Conservation (phyloP, 73 alveolate species). For the Paramecium sexaurelia region DNA sequence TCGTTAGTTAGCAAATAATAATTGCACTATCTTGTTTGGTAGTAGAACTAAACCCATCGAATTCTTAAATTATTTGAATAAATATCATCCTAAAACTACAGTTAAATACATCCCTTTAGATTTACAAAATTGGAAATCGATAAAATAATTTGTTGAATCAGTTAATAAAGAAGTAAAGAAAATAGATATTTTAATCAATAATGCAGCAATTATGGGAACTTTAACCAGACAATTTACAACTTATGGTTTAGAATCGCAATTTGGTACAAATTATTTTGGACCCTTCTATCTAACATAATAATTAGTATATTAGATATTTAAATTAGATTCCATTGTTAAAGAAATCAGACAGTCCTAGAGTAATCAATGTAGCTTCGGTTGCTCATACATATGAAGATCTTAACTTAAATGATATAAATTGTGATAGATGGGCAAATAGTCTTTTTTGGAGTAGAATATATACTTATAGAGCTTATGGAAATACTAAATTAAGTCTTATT, state of each 20-base stretch:
- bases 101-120: neutral
- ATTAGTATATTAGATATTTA: neutral
- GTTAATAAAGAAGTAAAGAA: neutral
- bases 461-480: neutral
- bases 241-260: conserved; percentile 21
- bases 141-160: neutral
- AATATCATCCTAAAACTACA: neutral
- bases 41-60: neutral
- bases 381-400: conserved; percentile 15
- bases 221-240: neutral
- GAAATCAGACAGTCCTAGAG: conserved; percentile 12
- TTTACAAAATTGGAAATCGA: neutral
- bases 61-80: neutral
- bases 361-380: conserved; percentile 50
- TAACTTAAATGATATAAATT: neutral
- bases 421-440: conserved; percentile 6
- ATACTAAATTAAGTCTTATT: neutral
- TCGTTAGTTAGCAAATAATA: neutral
- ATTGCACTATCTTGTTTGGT: conserved; percentile 18
- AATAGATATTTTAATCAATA: conserved; percentile 52
- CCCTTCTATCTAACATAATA: conserved; percentile 48
- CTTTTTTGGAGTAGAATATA: neutral
- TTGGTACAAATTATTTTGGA: conserved; percentile 61
- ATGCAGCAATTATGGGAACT: conserved; percentile 63
- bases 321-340: neutral